Evolutionary conservation across 495 filamentous ascomycete species (phyloP).

Genomic region (Penicillium simplicissimum): DNA sequence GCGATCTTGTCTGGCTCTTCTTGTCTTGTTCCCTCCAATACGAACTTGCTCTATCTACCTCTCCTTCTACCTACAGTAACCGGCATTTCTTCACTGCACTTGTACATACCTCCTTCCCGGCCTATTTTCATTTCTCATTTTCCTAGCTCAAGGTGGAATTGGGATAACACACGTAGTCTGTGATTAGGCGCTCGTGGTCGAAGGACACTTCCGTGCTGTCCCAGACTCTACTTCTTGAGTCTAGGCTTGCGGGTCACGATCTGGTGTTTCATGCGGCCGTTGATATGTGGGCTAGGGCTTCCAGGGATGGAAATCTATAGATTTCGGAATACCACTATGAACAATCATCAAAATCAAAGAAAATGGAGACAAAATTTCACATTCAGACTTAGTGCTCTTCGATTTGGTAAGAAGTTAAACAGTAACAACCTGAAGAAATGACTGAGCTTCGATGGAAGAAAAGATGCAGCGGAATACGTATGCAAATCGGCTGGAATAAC

Average conservation of each 20-base stretch:
- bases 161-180: background rate
- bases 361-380: background rate
- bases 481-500: background rate
- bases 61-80: background rate
- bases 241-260: background rate
- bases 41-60: slow-evolving; percentile 1
- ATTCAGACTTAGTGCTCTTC: background rate
- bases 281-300: background rate
- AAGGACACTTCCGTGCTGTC: background rate
- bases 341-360: background rate
- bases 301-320: background rate
- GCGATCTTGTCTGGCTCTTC: slow-evolving; percentile 2
- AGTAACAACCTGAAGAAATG: too few species aligned
- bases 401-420: background rate
- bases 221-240: background rate
- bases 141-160: background rate
- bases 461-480: slow-evolving; percentile 4
- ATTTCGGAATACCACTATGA: background rate
- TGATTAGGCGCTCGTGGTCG: too few species aligned
- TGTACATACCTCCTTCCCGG: background rate
- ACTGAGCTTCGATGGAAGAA: background rate
- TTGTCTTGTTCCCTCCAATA: background rate
- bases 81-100: background rate
- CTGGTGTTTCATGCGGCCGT: background rate
- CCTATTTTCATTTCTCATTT: background rate